These are phyloP conservation scores for Papiliotrema nemorosa DNA, from an alignment of 1,284 basidiomycete genomes.

Conservation along the genomic window DNA sequence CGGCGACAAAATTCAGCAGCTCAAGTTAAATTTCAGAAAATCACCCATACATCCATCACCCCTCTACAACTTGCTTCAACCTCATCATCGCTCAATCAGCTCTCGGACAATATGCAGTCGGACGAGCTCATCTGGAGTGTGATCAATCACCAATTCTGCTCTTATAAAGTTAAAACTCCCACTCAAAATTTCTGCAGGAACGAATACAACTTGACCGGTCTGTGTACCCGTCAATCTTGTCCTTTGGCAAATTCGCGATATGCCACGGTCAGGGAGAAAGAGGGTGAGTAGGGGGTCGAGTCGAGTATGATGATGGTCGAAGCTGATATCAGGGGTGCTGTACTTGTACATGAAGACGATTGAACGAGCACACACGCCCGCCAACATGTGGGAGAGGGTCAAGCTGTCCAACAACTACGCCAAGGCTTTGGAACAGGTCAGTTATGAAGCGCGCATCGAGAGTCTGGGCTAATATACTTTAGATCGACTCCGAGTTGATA, in stretches of 20 bases:
- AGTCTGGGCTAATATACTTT: too few relatives aligned
- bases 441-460: too few relatives aligned
- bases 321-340: slow-evolving; percentile 58
- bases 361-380: slow-evolving; percentile 91
- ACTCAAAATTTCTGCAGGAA: slow-evolving; percentile 98
- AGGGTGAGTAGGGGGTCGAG: slow-evolving; percentile 59
- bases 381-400: slow-evolving; percentile 96
- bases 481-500: slow-evolving; percentile 92
- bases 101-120: slow-evolving; percentile 53
- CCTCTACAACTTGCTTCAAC: too few relatives aligned
- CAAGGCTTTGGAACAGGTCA: slow-evolving; percentile 87
- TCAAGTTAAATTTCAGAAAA: too few relatives aligned
- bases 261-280: slow-evolving; percentile 93
- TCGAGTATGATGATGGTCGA: background rate
- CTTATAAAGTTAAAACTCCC: slow-evolving; percentile 93
- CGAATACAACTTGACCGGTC: slow-evolving; percentile 97
- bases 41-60: too few relatives aligned
- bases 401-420: slow-evolving; percentile 91
- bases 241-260: slow-evolving; percentile 95
- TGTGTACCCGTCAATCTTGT: slow-evolving; percentile 94
- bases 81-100: too few relatives aligned
- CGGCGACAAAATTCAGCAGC: too few relatives aligned
- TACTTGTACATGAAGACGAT: slow-evolving; percentile 99
- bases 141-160: slow-evolving; percentile 86
- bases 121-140: slow-evolving; percentile 96